phyloP scores from a whole-genome alignment of 2,329 filamentous ascomycete species.

The Ophiosphaerella korrae region DNA sequence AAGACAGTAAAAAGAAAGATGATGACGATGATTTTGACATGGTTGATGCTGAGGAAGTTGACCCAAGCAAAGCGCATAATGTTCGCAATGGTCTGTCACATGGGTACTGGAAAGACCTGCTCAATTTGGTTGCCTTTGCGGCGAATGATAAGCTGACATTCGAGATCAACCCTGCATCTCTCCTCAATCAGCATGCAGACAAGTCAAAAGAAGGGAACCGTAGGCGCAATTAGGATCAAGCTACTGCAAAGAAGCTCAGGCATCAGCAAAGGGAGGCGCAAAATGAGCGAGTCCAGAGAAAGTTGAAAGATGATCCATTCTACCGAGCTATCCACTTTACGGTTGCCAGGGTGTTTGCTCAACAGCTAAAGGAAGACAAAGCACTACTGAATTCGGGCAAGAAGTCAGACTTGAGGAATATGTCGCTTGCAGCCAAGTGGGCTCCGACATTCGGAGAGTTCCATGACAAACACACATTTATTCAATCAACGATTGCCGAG shows the following conservation, averaged over 20 bases:
- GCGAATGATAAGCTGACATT: slow-evolving; percentile 55
- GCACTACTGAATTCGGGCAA: slow-evolving; percentile 49
- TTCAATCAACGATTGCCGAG: slow-evolving; percentile 64
- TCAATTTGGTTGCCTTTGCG: slow-evolving; percentile 62
- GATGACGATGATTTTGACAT: slow-evolving; percentile 47
- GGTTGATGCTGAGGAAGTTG: slow-evolving; percentile 50
- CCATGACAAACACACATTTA: slow-evolving; percentile 64
- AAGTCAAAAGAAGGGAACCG: slow-evolving; percentile 23
- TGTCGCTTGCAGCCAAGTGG: slow-evolving; percentile 67
- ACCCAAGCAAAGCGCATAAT: slow-evolving; percentile 26
- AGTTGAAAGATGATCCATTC: slow-evolving; percentile 52
- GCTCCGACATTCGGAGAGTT: slow-evolving; percentile 60
- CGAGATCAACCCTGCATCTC: slow-evolving; percentile 43
- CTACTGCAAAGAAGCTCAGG: slow-evolving; percentile 27
- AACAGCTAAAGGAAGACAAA: slow-evolving; percentile 59
- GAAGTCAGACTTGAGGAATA: slow-evolving; percentile 48
- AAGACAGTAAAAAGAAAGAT: slow-evolving; percentile 1
- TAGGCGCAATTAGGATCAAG: slow-evolving; percentile 26
- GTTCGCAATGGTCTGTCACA: slow-evolving; percentile 55
- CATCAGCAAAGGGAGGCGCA: slow-evolving; percentile 46
- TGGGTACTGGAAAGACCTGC: slow-evolving; percentile 67
- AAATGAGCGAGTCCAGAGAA: slow-evolving; percentile 49
- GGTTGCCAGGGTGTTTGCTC: slow-evolving; percentile 62
- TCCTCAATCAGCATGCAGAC: slow-evolving; percentile 49
- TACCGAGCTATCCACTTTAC: slow-evolving; percentile 60